Evolutionary conservation across 75 land plant genomes (phyloP).

Genomic region (Larix kaempferi): DNA sequence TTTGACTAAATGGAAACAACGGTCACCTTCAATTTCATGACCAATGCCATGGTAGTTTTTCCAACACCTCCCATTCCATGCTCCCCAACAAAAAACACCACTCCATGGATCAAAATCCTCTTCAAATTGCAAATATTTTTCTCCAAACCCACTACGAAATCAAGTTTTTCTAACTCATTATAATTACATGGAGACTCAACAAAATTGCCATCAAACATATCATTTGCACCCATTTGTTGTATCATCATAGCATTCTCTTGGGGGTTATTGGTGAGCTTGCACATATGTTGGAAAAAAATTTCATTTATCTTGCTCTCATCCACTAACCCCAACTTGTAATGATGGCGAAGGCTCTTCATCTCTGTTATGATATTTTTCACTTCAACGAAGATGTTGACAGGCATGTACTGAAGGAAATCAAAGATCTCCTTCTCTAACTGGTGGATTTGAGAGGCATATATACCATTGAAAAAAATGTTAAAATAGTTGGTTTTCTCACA

Average conservation of each 20-base stretch:
- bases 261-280: neutral
- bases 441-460: neutral
- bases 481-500: too few species aligned
- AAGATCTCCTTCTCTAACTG: too few species aligned
- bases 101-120: neutral
- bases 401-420: neutral
- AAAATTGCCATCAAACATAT: neutral
- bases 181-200: neutral
- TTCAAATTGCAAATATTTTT: neutral
- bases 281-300: neutral
- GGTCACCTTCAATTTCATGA: neutral
- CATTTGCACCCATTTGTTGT: neutral
- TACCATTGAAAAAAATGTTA: too few species aligned
- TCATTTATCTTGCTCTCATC: neutral
- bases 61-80: neutral
- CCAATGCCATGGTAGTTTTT: neutral
- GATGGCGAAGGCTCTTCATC: neutral
- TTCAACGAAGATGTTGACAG: neutral
- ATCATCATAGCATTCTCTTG: neutral
- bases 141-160: neutral
- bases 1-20: neutral
- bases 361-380: neutral
- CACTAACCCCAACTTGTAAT: neutral
- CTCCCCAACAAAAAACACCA: neutral
- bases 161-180: neutral